These are phyloP conservation scores for Euphorbia celastroides DNA, from an alignment of 441 rosid genomes.

Conservation along the genomic window DNA sequence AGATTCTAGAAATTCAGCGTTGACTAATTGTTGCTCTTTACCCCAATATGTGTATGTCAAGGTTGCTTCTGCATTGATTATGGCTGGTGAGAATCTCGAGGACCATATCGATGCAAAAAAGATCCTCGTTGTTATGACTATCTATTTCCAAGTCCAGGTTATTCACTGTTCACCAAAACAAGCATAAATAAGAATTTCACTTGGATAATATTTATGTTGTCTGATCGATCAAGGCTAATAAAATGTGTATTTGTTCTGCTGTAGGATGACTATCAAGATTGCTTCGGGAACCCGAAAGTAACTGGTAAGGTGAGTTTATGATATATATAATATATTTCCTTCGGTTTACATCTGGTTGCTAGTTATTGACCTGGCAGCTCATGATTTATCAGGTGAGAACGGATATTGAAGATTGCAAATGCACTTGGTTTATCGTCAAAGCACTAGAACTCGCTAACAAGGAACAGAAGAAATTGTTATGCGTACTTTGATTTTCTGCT, in stretches of 20 bases:
- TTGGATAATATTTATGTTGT: neutral
- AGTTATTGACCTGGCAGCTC: neutral
- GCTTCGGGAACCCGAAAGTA: conserved; percentile 39
- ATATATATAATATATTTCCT: neutral
- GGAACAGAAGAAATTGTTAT: conserved; percentile 40
- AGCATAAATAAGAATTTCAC: neutral
- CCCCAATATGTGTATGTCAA: conserved; percentile 6
- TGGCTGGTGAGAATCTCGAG: conserved; percentile 50
- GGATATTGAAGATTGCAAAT: conserved; percentile 55
- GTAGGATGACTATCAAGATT: conserved; percentile 53
- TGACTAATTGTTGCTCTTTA: neutral
- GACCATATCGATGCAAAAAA: conserved; percentile 34
- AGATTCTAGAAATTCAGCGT: neutral
- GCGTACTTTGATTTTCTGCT: conserved; percentile 20
- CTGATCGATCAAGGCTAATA: neutral
- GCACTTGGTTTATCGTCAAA: conserved; percentile 58
- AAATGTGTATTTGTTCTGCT: neutral
- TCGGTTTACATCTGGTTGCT: neutral
- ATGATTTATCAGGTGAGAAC: conserved; percentile 38
- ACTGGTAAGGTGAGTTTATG: conserved; percentile 37
- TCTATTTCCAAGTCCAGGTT: conserved; percentile 55
- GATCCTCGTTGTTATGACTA: conserved; percentile 40
- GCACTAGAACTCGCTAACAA: conserved; percentile 44
- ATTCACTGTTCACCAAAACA: neutral
- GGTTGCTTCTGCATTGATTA: conserved; percentile 49